Evolutionary conservation across 306 rosid species (phyloP).

Genomic region (Citrullus amarus): DNA sequence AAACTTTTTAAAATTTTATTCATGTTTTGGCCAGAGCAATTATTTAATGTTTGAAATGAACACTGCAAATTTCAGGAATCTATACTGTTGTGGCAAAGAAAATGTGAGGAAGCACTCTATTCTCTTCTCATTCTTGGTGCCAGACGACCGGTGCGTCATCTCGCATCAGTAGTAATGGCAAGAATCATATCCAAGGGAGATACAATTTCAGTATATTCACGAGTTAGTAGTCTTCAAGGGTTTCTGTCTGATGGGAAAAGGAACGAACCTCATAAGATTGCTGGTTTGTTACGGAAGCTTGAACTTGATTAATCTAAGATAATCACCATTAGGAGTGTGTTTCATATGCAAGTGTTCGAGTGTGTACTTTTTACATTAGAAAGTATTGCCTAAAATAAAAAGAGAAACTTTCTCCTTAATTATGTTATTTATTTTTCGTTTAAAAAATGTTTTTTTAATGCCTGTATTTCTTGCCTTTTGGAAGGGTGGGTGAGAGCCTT

Average conservation of each 20-base stretch:
- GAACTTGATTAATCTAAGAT: neutral
- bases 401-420: neutral
- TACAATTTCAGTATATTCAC: slow-evolving; percentile 72
- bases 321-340: neutral
- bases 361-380: neutral
- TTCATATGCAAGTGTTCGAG: neutral
- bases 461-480: neutral
- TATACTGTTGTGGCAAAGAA: slow-evolving; percentile 86
- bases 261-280: slow-evolving; percentile 72
- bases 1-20: neutral
- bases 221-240: slow-evolving; percentile 97
- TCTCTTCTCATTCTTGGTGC: slow-evolving; percentile 82
- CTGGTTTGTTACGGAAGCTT: slow-evolving; percentile 44
- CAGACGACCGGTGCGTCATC: slow-evolving; percentile 89
- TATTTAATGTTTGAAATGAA: slow-evolving; percentile 7
- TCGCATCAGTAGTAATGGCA: slow-evolving; percentile 88
- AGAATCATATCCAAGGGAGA: slow-evolving; percentile 84
- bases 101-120: slow-evolving; percentile 85
- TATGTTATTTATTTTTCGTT: neutral
- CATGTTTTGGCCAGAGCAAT: neutral
- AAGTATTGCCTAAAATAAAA: neutral
- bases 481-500: neutral
- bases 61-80: slow-evolving; percentile 47
- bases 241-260: slow-evolving; percentile 81
- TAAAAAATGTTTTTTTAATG: neutral